A percentile compares a stretch with the other conserved stretches of the same genome.
These are phyloP conservation scores for Debaryomyces prosopidis DNA, from an alignment of 805 yeast species.

Conservation along the genomic window DNA sequence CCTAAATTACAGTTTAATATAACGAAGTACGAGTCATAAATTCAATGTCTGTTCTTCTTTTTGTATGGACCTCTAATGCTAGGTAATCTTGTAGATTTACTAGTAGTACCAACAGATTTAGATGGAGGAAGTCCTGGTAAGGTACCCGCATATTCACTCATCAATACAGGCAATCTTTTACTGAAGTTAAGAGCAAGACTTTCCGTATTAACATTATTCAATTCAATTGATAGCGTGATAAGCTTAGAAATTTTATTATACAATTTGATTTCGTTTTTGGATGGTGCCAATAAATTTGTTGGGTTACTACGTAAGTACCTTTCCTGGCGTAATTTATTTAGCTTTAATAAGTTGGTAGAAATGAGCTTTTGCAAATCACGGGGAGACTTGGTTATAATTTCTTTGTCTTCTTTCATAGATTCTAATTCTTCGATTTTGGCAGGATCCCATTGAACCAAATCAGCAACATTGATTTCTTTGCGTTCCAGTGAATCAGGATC, in stretches of 20 bases:
- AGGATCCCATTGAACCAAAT: constrained; percentile 39
- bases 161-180: constrained; percentile 62
- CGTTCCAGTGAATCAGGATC: neutral
- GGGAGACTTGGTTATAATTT: constrained; percentile 24
- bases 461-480: constrained; percentile 26
- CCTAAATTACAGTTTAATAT: constrained; percentile 1
- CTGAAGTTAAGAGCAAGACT: constrained; percentile 31
- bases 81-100: constrained; percentile 32
- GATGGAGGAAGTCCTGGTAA: constrained; percentile 60
- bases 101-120: constrained; percentile 13
- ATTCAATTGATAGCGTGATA: constrained; percentile 31
- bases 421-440: constrained; percentile 23
- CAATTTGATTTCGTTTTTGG: constrained; percentile 23
- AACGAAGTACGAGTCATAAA: neutral
- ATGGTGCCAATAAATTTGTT: constrained; percentile 24
- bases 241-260: constrained; percentile 33
- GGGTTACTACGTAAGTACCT: constrained; percentile 32
- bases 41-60: constrained; percentile 24
- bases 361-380: constrained; percentile 34
- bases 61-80: constrained; percentile 41
- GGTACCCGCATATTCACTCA: constrained; percentile 73
- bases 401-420: constrained; percentile 24
- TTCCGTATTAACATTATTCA: constrained; percentile 25
- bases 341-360: constrained; percentile 29
- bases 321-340: constrained; percentile 43